Percentiles rank a stretch among this genome's conserved stretches.
phyloP scores from a whole-genome alignment of 148 eudicot genomes.

The Heliosperma pusillum region DNA sequence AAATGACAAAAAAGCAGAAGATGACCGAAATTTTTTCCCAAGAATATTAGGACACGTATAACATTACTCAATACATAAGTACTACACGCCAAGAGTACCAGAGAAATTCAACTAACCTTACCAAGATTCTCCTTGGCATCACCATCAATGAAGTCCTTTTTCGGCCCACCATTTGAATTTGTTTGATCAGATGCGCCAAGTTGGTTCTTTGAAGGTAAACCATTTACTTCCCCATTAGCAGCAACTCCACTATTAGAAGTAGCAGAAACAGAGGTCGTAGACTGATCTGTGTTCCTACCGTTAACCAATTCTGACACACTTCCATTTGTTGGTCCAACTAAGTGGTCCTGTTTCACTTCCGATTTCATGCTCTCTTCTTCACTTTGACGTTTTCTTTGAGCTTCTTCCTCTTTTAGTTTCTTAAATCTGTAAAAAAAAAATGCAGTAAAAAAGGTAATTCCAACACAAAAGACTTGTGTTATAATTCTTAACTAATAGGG shows the following conservation, averaged over 20 bases:
- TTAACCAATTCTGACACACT: slow-evolving; percentile 22
- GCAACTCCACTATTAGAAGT: slow-evolving; percentile 23
- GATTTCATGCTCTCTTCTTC: slow-evolving; percentile 56
- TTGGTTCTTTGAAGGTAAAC: slow-evolving; percentile 31
- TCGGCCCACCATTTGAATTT: slow-evolving; percentile 27
- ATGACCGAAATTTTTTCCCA: background rate
- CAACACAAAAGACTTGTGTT: background rate
- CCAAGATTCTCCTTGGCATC: slow-evolving; percentile 22
- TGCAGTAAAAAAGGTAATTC: background rate
- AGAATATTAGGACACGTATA: background rate
- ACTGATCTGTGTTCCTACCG: slow-evolving; percentile 19
- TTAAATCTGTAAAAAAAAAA: slow-evolving; percentile 52
- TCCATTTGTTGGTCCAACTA: slow-evolving; percentile 32
- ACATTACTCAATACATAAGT: background rate
- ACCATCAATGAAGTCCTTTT: slow-evolving; percentile 19
- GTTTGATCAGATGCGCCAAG: slow-evolving; percentile 20
- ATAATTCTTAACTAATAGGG: background rate
- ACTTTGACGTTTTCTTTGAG: slow-evolving; percentile 49
- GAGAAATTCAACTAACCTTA: slow-evolving; percentile 31
- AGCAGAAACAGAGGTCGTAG: slow-evolving; percentile 15
- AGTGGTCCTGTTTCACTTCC: slow-evolving; percentile 34
- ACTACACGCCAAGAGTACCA: background rate
- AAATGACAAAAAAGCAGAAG: background rate
- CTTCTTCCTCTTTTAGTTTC: slow-evolving; percentile 88
- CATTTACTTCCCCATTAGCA: slow-evolving; percentile 41